Conservation (phyloP, 192 early-diverging fungal genomes). For the Coemansia sp. region DNA sequence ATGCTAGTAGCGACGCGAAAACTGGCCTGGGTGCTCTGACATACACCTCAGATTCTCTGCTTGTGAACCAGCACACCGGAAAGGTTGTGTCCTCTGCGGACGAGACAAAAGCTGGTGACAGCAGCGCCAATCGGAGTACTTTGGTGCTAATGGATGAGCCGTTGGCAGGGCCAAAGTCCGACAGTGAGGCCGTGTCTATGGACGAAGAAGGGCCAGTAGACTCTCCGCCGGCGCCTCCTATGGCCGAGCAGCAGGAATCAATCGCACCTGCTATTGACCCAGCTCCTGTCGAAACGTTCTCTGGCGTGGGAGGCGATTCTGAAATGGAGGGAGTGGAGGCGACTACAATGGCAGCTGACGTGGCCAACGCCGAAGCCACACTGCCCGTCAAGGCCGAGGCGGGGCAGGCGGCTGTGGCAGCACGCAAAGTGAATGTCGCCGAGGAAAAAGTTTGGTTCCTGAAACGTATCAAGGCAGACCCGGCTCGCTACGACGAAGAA, state of each 20-base stretch:
- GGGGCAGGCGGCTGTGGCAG: not conserved
- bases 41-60: slow-evolving; percentile 33
- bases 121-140: not conserved
- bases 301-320: slow-evolving; percentile 3
- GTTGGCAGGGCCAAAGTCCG: not conserved
- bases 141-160: not conserved
- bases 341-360: not conserved
- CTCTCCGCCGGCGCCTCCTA: not conserved
- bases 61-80: slow-evolving; percentile 27
- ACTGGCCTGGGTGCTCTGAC: slow-evolving; percentile 26
- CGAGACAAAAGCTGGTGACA: not conserved
- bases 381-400: not conserved
- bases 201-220: not conserved
- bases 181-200: not conserved
- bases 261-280: not conserved
- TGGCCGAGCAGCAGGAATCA: not conserved
- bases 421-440: slow-evolving; percentile 40
- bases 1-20: not conserved
- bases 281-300: not conserved
- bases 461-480: slow-evolving; percentile 55
- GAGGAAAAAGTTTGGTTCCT: slow-evolving; percentile 51
- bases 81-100: slow-evolving; percentile 11
- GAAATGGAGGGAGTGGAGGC: slow-evolving; percentile 7
- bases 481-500: slow-evolving; percentile 53
- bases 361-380: not conserved